Evolutionary conservation across 805 yeast genomes (phyloP).

Genomic region (Candida quercuum): DNA sequence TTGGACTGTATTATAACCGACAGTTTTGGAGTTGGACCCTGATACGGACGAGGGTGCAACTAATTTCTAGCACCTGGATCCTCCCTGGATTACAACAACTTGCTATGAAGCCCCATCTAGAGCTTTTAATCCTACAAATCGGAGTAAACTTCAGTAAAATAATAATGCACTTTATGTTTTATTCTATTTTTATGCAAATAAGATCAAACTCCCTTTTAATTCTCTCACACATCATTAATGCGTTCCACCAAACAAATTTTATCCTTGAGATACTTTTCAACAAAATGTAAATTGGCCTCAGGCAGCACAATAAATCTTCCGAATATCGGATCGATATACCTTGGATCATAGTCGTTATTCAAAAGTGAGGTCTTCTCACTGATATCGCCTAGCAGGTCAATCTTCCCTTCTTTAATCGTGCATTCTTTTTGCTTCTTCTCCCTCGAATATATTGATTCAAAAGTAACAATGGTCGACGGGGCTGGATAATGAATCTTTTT

Average conservation of each 20-base stretch:
- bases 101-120: no score
- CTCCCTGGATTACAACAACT: no score
- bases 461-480: neutral
- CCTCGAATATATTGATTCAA: neutral
- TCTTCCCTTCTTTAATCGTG: neutral
- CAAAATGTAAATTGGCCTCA: neutral
- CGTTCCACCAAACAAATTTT: neutral
- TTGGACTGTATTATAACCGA: no score
- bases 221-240: neutral
- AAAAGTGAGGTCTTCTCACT: slow-evolving; percentile 1
- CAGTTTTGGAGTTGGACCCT: no score
- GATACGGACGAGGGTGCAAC: no score
- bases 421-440: neutral
- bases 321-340: slow-evolving; percentile 6
- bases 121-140: no score
- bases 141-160: no score
- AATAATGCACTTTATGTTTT: no score
- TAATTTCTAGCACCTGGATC: no score
- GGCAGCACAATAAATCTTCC: neutral
- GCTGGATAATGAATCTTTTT: neutral
- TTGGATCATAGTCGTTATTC: slow-evolving; percentile 6
- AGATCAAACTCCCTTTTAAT: no score
- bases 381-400: neutral
- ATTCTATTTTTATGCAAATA: no score
- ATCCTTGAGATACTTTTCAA: slow-evolving; percentile 4